Conservation (phyloP, 2,329 filamentous ascomycete species). For the Aspergillus costaricaensis region DNA sequence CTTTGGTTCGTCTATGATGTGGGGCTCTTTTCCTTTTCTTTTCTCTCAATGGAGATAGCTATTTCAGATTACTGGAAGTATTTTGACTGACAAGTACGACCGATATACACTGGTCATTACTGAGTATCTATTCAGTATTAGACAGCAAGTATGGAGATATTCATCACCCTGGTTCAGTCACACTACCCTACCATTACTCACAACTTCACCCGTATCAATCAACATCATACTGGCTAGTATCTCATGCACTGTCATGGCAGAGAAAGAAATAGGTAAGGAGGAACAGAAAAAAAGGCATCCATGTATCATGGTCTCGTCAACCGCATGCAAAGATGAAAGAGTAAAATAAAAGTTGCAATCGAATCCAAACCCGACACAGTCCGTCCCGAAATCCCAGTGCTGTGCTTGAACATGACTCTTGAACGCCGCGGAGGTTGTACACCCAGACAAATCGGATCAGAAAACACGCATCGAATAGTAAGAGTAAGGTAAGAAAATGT, state of each 20-base stretch:
- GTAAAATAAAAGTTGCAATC: slow-evolving; percentile 5
- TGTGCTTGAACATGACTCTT: slow-evolving; percentile 6
- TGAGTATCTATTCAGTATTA: no score
- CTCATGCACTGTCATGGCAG: slow-evolving; percentile 10
- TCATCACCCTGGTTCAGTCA: no score
- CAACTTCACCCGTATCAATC: slow-evolving; percentile 12
- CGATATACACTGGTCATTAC: no score
- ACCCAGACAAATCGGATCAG: slow-evolving; percentile 1
- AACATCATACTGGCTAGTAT: slow-evolving; percentile 5
- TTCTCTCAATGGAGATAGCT: no score
- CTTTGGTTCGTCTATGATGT: neutral
- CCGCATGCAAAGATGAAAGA: slow-evolving; percentile 8
- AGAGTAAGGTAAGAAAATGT: slow-evolving; percentile 6
- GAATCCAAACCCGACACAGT: slow-evolving; percentile 1
- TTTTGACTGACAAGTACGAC: no score
- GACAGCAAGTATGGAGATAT: no score
- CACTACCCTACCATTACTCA: neutral
- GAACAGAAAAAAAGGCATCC: slow-evolving; percentile 17
- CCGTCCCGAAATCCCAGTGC: slow-evolving; percentile 4
- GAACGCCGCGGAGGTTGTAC: slow-evolving; percentile 15
- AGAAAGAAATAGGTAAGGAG: slow-evolving; percentile 7
- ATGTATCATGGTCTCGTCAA: slow-evolving; percentile 26
- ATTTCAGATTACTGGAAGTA: no score
- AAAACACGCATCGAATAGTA: slow-evolving; percentile 8
- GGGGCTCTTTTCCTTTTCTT: neutral